Conservation (phyloP, 768 basidiomycete genomes). For the Polyporus arcularius region DNA sequence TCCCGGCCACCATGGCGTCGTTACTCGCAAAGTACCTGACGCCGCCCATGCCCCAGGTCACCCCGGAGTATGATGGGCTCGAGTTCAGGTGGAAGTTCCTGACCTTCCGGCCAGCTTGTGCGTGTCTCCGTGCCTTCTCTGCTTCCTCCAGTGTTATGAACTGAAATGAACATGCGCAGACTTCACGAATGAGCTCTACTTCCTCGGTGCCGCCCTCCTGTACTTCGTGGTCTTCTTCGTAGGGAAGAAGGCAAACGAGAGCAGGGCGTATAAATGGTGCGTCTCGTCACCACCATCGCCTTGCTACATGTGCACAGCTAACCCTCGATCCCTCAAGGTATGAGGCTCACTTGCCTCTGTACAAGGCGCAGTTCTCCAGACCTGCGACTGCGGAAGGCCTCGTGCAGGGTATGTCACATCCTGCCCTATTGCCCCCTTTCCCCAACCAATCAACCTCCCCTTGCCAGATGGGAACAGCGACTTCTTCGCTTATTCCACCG, state of each 20-base stretch:
- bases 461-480: slow-evolving; percentile 70
- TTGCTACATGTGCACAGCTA: slow-evolving; percentile 3
- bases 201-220: slow-evolving; percentile 52
- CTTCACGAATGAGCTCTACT: slow-evolving; percentile 64
- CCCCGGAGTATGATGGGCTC: slow-evolving; percentile 68
- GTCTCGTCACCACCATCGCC: slow-evolving; percentile 25
- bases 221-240: slow-evolving; percentile 60
- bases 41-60: slow-evolving; percentile 56
- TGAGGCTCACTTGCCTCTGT: slow-evolving; percentile 55
- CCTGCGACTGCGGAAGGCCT: slow-evolving; percentile 52
- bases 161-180: slow-evolving; percentile 36
- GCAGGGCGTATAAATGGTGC: slow-evolving; percentile 67
- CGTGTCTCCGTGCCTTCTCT: slow-evolving; percentile 25
- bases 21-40: slow-evolving; percentile 18
- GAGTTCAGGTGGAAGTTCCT: slow-evolving; percentile 76
- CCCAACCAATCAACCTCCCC: background rate
- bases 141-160: slow-evolving; percentile 7
- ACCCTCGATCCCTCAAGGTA: slow-evolving; percentile 47
- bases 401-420: slow-evolving; percentile 21
- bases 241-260: slow-evolving; percentile 61
- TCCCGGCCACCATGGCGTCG: slow-evolving; percentile 16
- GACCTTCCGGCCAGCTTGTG: slow-evolving; percentile 80
- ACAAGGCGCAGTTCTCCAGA: slow-evolving; percentile 73
- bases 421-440: background rate
- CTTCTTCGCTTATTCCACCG: slow-evolving; percentile 86